Evolutionary conservation across 2,329 filamentous ascomycete species (phyloP).

Genomic region (Neodidymelliopsis sp.): DNA sequence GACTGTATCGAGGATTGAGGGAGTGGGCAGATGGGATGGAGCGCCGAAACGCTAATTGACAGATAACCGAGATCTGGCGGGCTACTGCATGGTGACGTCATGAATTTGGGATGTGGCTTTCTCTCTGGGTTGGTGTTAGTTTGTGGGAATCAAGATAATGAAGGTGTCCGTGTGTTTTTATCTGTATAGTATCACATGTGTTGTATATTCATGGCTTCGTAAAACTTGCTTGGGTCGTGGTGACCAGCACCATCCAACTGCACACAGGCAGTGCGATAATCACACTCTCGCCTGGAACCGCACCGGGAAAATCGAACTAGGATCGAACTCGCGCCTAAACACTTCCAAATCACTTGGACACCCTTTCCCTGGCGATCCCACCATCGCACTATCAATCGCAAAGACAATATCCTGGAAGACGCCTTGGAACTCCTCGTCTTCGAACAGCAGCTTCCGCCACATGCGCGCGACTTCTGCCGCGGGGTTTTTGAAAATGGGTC

Average conservation of each 20-base stretch:
- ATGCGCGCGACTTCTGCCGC: constrained; percentile 52
- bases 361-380: constrained; percentile 41
- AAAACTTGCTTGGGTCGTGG: neutral
- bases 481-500: constrained; percentile 56
- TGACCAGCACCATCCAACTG: neutral
- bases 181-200: neutral
- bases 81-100: constrained; percentile 11
- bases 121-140: no score
- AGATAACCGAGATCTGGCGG: constrained; percentile 15
- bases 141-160: no score
- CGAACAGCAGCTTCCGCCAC: constrained; percentile 54
- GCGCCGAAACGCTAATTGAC: constrained; percentile 7
- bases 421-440: constrained; percentile 54
- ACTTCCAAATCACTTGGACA: constrained; percentile 48
- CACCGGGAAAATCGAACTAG: constrained; percentile 49
- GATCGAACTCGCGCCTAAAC: constrained; percentile 51
- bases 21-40: no score
- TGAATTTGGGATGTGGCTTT: no score
- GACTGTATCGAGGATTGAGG: no score
- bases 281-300: constrained; percentile 32
- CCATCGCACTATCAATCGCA: constrained; percentile 51
- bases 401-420: constrained; percentile 56
- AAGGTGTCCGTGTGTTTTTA: neutral
- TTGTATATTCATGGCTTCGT: neutral
- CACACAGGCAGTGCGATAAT: no score